Evolutionary conservation across 176 grass and related monocot genomes (phyloP), one percentile per base, ranked within the genome.

Genomic region (Guadua angustifolia): DNA sequence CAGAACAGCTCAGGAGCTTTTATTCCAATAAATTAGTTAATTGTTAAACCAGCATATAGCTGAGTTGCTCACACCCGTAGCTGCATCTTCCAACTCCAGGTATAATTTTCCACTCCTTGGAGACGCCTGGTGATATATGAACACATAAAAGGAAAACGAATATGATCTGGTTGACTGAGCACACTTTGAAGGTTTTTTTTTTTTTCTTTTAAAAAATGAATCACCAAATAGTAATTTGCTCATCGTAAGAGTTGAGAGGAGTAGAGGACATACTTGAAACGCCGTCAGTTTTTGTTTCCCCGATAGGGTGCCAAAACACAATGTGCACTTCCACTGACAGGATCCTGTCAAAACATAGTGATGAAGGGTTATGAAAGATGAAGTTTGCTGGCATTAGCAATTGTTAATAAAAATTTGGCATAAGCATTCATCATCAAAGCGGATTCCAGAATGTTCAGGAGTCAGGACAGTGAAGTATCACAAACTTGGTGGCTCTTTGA

Each of bases 261-360:
- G n/a, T n/a, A n/a, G n/a, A n/a, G 4, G 26, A 66, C 61, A 33
- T 92, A 92, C 94, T 84, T 89, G 91, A 69, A 89, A 94, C 29
- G 29, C 29, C 29, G 29, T 29, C 29, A 29, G 29, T 29, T 66
- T 86, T 74, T 86, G 79, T 69, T 97, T 97, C 17, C 88, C 88
- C 92, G 94, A 19, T 94, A 97, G 5, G 89, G 92, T 45, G 90
- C 89, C 58, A 97, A 73, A 9, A 84, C 73, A 85, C 88, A 97
- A 46, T 97, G 92, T 21, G 83, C 87, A 17, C 88, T 92, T 22
- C 94, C 92, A 80, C 87, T 87, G 9, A 97, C 94, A 22, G 89
- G 94, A 87, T 97, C 94, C 92, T 97, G 60, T 7, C 24, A 64
- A 53, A 46, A 60, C 24, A 66, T 11, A 49, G 25, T 32, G 10